phyloP scores from a whole-genome alignment of 139 green algal species.

The Asterochloris erici region DNA sequence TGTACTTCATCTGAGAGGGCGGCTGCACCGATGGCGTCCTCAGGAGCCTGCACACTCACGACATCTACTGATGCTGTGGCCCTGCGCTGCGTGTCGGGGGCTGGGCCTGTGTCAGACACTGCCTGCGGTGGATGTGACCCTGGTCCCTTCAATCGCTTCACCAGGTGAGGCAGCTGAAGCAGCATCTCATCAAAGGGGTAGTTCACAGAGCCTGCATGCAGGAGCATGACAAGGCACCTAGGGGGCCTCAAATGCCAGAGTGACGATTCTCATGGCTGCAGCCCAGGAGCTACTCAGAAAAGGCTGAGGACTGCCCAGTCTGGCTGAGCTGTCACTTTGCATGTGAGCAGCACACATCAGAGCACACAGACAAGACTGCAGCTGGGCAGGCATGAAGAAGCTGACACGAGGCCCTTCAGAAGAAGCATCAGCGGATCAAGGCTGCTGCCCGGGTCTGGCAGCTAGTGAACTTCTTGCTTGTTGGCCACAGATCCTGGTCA shows the following conservation, averaged over 20 bases:
- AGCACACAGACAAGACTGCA: no score
- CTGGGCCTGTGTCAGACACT: not conserved
- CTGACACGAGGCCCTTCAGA: no score
- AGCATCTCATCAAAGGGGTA: conserved; percentile 39
- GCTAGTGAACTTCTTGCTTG: no score
- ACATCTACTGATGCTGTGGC: conserved; percentile 22
- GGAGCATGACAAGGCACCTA: not conserved
- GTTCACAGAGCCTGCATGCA: conserved; percentile 42
- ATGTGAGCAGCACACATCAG: not conserved
- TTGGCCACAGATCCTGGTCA: not conserved
- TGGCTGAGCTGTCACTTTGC: not conserved
- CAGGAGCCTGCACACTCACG: not conserved
- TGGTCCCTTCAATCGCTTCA: not conserved
- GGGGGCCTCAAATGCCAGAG: not conserved
- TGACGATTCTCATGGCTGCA: no score
- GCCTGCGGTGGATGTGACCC: not conserved
- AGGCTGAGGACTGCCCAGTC: no score
- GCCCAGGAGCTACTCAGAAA: not conserved
- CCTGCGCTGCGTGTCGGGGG: not conserved
- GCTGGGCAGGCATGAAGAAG: not conserved
- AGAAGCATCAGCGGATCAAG: no score
- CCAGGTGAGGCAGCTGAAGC: conserved; percentile 14
- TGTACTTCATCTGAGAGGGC: not conserved
- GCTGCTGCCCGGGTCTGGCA: no score
- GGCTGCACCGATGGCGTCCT: no score